Conservation (phyloP, 1,139 yeast species). For the Casaregolazyma suthepensis region DNA sequence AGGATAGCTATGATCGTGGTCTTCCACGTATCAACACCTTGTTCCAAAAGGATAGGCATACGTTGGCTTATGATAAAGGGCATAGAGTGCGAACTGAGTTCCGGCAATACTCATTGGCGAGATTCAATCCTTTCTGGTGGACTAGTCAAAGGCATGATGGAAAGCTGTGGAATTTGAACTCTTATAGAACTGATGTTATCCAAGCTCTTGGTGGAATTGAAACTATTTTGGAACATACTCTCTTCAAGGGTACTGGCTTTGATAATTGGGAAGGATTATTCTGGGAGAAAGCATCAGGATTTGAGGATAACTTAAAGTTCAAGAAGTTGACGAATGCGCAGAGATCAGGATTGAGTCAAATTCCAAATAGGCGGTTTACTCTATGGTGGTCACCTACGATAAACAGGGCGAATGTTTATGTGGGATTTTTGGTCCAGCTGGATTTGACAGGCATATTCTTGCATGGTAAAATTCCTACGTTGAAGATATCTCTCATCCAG, state of each 20-base stretch:
- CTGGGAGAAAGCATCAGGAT: conserved; percentile 97
- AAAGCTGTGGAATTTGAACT: conserved; percentile 85
- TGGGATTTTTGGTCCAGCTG: conserved; percentile 92
- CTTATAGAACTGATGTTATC: conserved; percentile 91
- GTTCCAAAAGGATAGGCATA: conserved; percentile 92
- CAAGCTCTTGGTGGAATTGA: conserved; percentile 98
- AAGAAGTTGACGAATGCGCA: conserved; percentile 96
- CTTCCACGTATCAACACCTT: conserved; percentile 91
- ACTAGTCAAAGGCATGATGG: conserved; percentile 92
- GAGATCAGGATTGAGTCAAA: conserved; percentile 93
- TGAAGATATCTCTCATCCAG: conserved; percentile 91
- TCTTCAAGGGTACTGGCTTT: conserved; percentile 95
- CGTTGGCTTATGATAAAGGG: conserved; percentile 92
- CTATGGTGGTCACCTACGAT: conserved; percentile 99
- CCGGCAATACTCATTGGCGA: conserved; percentile 62
- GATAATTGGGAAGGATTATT: conserved; percentile 98
- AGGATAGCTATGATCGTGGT: conserved; percentile 94
- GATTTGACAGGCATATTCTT: conserved; percentile 95
- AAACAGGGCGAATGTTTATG: conserved; percentile 95
- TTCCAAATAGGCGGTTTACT: conserved; percentile 95
- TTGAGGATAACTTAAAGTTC: conserved; percentile 91
- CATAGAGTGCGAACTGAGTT: conserved; percentile 79
- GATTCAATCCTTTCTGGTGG: conserved; percentile 96
- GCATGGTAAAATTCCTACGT: conserved; percentile 96
- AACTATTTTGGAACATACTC: conserved; percentile 88